Base-by-base conservation (phyloP, 352 stramenopile genomes). In the Globisporangium iwayamae region DNA sequence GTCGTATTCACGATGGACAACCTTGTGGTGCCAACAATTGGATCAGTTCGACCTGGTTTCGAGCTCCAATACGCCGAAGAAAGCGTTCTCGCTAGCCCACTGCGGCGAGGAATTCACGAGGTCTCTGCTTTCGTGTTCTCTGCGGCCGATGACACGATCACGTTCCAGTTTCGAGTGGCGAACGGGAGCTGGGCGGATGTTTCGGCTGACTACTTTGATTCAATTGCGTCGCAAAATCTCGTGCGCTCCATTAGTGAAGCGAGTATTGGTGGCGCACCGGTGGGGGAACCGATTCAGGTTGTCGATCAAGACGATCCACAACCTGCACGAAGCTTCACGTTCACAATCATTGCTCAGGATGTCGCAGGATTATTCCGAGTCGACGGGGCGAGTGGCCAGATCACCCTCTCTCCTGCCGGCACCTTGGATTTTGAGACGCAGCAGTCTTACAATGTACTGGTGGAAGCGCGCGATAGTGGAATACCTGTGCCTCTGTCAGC, bases 1-100 rank as follows among this genome's bases (percentile, higher is more conserved):
- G 51, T 60, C 0, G 61, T 41, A 16, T 70, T 78, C 34, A 38
- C 66, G 9, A 57, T 78, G 7, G 62, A 78, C 71, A 56, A 41
- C 16, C 11, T 58, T 8, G 8, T 65, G 0, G 34, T 11, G 8
- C 36, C 47, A 14, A 41, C 47, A 13, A 18, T 41, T 10, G n/a
- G 59, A 51, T 56, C 38, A 14, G n/a, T 51, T 25, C 48, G 47
- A 11, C 22, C 48, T 1, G 20, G 59, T 14, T 58, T 25, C 6
- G 59, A 56, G n/a, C 46, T 65, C 4, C 47, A 46, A 14, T 58
- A 51, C 48, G 13, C 18, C 6, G 46, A 51, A 13, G 59, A 65
- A 43, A 58, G 10, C 20, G 38, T 10, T 1, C 48, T 65, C 25
- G 10, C 22, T 1, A 38, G 28, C 14, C 36, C 48, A 32, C 22